Conservation (phyloP, 1,284 basidiomycete species). For the Apiotrichum brassicae region DNA sequence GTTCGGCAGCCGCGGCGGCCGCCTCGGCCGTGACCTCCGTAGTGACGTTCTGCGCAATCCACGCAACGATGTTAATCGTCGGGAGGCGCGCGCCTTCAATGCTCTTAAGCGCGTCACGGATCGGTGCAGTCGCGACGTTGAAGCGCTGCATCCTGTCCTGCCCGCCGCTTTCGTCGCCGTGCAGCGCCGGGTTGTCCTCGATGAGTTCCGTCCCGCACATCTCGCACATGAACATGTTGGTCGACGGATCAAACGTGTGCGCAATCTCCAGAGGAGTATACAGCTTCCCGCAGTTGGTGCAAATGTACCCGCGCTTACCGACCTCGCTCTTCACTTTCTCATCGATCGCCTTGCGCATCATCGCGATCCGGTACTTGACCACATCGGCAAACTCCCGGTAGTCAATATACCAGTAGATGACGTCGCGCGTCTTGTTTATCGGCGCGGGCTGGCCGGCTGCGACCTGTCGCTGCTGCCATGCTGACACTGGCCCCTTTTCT, state of each 20-base stretch:
- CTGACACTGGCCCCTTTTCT: conserved; percentile 33
- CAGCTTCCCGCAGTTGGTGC: conserved; percentile 75
- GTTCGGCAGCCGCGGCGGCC: conserved; percentile 54
- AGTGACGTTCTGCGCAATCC: conserved; percentile 42
- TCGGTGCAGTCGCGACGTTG: conserved; percentile 81
- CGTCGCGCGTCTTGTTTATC: conserved; percentile 22
- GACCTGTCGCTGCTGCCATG: conserved; percentile 22
- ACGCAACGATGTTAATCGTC: conserved; percentile 38
- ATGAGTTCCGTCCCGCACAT: conserved; percentile 71
- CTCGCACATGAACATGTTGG: conserved; percentile 35
- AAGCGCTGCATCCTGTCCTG: conserved; percentile 90
- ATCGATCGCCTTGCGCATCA: conserved; percentile 86
- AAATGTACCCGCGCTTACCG: conserved; percentile 92
- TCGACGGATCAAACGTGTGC: conserved; percentile 56
- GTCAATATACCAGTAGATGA: conserved; percentile 92
- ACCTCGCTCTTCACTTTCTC: conserved; percentile 76
- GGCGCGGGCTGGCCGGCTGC: conserved; percentile 5
- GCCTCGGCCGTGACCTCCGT: conserved; percentile 60
- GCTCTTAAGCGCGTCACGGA: conserved; percentile 77
- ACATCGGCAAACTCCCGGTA: conserved; percentile 94
- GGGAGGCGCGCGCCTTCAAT: conserved; percentile 60
- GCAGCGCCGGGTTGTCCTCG: conserved; percentile 64
- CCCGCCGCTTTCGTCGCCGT: conserved; percentile 43
- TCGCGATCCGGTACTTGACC: conserved; percentile 94
- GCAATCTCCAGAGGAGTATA: conserved; percentile 84